phyloP scores from a whole-genome alignment of 2,329 filamentous ascomycete genomes.

The Pseudocercospora fuligena region DNA sequence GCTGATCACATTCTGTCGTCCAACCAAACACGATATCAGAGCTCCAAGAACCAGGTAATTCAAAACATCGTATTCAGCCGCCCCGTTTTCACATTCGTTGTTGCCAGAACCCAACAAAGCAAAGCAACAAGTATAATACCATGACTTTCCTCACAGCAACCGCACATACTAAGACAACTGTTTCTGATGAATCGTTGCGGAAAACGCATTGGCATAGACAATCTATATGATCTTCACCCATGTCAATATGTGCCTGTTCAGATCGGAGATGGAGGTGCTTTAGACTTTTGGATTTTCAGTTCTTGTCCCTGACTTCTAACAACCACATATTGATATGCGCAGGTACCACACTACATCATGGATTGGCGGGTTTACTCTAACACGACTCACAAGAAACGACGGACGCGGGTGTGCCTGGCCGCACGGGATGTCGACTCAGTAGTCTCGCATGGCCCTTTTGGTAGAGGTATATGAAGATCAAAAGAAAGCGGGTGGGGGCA shows the following conservation, averaged over 20 bases:
- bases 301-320: not conserved
- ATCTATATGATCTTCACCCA: not conserved
- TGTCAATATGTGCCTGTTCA: not conserved
- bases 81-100: not conserved
- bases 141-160: not conserved
- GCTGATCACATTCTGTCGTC: not conserved
- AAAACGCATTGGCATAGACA: not conserved
- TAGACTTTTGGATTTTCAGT: not conserved
- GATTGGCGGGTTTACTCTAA: too few relatives aligned
- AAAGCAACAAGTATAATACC: not conserved
- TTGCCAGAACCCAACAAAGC: too few relatives aligned
- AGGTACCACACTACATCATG: too few relatives aligned
- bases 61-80: not conserved
- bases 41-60: not conserved
- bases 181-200: not conserved
- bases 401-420: too few relatives aligned
- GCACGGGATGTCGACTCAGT: not conserved
- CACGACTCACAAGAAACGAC: too few relatives aligned
- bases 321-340: too few relatives aligned
- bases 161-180: not conserved
- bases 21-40: not conserved
- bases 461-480: slow-evolving; percentile 1
- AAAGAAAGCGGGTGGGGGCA: not conserved
- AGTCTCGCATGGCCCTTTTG: not conserved
- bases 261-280: not conserved